Base-by-base conservation (phyloP, 768 basidiomycete genomes). In the Kwoniella bestiolae region DNA sequence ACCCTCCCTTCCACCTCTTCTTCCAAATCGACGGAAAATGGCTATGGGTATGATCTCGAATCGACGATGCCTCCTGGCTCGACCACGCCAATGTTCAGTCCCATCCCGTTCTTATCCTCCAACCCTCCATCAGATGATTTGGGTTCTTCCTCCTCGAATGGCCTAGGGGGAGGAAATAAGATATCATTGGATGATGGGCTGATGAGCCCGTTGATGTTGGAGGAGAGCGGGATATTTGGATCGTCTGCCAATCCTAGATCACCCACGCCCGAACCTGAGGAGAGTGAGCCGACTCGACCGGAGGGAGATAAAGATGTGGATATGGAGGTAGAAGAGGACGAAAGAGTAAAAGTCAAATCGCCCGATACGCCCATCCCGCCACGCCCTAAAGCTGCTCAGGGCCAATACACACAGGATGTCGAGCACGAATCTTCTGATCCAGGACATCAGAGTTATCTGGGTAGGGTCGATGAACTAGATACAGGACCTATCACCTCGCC, bases 391-490 rank as follows among this genome's bases (percentile, higher is more conserved):
- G 49, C 29, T n/a, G 47, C 63, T 38, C 63, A 65, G 32, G 63
- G 56, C 3, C 63, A 65, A 28, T 65, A 65, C 25, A 45, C 49
- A 34, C 50, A 35, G 0, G n/a, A n/a, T n/a, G 26, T 50, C n/a
- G 56, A 58, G 29, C 56, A 65, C 25, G 52, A 66, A n/a, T 41
- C 38, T 41, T 41, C 38, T 21, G 66, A 72, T 45, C 72, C 75
- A 1, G 70, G 69, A 41, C 71, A 77, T 65, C 77, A 81, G 59
- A 69, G 78, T 3, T 81, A 76, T 60, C 69, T 77, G 1, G 80
- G 80, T 14, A 55, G 75, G 59, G 81, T 82, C 9, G 81, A 82
- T 58, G 81, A 82, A 52, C 69, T 82, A 46, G 81, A 82, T 65
- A 76, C 80, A 0, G 81, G 81, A 18, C 78, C 79, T 2, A 44